Percentiles rank a stretch among this genome's conserved stretches.
Evolutionary conservation across 73 alveolate genomes (phyloP).

Genomic region (Stentor coeruleus): DNA sequence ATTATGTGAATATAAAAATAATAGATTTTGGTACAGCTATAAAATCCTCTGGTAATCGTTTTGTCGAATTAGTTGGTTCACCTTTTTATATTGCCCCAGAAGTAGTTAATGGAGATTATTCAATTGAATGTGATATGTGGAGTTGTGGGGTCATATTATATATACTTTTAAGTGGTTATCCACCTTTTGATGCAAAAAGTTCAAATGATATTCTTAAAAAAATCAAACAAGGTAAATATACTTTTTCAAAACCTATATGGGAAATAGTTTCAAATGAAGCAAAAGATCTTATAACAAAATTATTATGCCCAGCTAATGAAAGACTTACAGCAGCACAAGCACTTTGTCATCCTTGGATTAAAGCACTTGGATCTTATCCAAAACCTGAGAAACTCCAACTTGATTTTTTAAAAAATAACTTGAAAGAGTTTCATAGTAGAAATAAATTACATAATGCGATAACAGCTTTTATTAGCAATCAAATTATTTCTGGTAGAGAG

Average conservation of each 20-base stretch:
- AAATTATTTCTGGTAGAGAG: conserved; percentile 50
- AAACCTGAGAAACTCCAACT: background rate
- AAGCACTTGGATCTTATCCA: background rate
- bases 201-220: conserved; percentile 23
- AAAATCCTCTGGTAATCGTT: background rate
- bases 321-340: conserved; percentile 43
- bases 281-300: conserved; percentile 32
- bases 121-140: conserved; percentile 45
- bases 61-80: background rate
- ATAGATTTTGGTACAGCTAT: conserved; percentile 28
- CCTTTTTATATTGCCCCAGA: conserved; percentile 50
- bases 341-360: conserved; percentile 34
- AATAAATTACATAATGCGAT: conserved; percentile 61
- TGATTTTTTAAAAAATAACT: background rate
- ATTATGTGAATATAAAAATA: background rate
- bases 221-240: conserved; percentile 28
- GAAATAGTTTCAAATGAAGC: conserved; percentile 43
- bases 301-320: conserved; percentile 24
- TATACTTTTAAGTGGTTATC: conserved; percentile 37
- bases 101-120: conserved; percentile 27
- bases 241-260: conserved; percentile 42
- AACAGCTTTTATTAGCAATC: conserved; percentile 53
- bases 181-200: conserved; percentile 39
- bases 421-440: conserved; percentile 1
- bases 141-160: conserved; percentile 48